These are phyloP conservation scores for Diatrype stigma DNA, from an alignment of 2,329 filamentous ascomycete genomes.

Conservation along the genomic window DNA sequence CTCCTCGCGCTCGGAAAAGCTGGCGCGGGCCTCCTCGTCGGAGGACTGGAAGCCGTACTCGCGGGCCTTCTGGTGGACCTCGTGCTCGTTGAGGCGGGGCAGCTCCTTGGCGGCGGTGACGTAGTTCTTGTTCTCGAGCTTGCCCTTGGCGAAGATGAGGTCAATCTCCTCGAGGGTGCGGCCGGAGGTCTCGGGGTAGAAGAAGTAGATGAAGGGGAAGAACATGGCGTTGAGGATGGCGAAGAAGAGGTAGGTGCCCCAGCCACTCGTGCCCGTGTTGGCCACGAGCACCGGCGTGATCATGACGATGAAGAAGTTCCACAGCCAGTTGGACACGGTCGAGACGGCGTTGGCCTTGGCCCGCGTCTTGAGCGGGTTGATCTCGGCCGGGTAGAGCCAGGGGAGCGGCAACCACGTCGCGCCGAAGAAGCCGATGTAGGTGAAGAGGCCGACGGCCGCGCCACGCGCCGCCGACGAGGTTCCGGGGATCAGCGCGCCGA, in stretches of 20 bases:
- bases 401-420: constrained; percentile 62
- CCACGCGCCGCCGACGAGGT: constrained; percentile 59
- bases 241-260: constrained; percentile 46
- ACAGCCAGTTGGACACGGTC: constrained; percentile 47
- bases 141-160: constrained; percentile 55
- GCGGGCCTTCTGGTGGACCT: constrained; percentile 46
- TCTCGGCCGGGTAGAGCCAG: constrained; percentile 54
- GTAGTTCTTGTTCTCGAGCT: constrained; percentile 56
- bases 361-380: constrained; percentile 46
- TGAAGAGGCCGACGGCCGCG: constrained; percentile 63
- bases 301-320: constrained; percentile 52
- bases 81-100: constrained; percentile 45
- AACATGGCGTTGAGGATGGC: constrained; percentile 43
- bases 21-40: constrained; percentile 19
- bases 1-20: constrained; percentile 14
- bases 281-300: constrained; percentile 61
- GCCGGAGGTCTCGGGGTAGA: constrained; percentile 49
- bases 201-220: constrained; percentile 43
- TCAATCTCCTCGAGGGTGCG: constrained; percentile 54
- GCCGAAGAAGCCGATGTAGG: constrained; percentile 66
- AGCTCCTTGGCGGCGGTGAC: constrained; percentile 55
- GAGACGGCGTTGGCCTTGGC: constrained; percentile 48
- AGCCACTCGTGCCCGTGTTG: constrained; percentile 41
- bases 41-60: constrained; percentile 23
- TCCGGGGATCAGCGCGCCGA: constrained; percentile 62